Evolutionary conservation across 768 basidiomycete species (phyloP).

Genomic region (Hortiboletus campestris): DNA sequence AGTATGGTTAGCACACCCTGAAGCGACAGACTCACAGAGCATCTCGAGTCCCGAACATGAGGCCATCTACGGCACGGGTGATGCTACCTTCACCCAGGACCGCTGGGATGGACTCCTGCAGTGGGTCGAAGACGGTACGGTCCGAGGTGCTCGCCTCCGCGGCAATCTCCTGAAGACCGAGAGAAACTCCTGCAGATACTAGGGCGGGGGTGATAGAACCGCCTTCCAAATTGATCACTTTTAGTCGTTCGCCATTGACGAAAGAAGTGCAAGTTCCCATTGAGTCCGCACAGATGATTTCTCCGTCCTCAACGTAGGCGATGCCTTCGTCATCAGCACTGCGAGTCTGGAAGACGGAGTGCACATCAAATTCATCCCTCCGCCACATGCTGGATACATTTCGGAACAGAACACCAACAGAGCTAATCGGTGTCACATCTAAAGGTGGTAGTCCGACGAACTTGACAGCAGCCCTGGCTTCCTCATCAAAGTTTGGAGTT

Average conservation of each 20-base stretch:
- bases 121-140: constrained; percentile 55
- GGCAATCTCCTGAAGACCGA: constrained; percentile 71
- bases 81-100: constrained; percentile 40
- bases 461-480: constrained; percentile 54
- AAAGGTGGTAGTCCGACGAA: constrained; percentile 74
- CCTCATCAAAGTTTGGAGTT: constrained; percentile 59
- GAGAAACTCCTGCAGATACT: constrained; percentile 56
- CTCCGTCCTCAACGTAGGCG: constrained; percentile 54
- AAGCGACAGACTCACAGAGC: constrained; percentile 38
- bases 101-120: constrained; percentile 30
- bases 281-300: constrained; percentile 47
- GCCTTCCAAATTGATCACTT: constrained; percentile 52
- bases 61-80: constrained; percentile 61
- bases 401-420: constrained; percentile 46
- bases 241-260: constrained; percentile 5
- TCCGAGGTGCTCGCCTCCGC: constrained; percentile 66
- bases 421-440: constrained; percentile 33
- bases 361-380: constrained; percentile 22
- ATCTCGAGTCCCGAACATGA: constrained; percentile 53
- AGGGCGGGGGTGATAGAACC: constrained; percentile 63
- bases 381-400: constrained; percentile 45
- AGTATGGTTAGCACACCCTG: background rate
- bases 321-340: constrained; percentile 18
- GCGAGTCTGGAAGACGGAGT: constrained; percentile 14
- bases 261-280: constrained; percentile 9